Conservation (phyloP, 1,284 basidiomycete genomes). For the Polyporus tsugae region DNA sequence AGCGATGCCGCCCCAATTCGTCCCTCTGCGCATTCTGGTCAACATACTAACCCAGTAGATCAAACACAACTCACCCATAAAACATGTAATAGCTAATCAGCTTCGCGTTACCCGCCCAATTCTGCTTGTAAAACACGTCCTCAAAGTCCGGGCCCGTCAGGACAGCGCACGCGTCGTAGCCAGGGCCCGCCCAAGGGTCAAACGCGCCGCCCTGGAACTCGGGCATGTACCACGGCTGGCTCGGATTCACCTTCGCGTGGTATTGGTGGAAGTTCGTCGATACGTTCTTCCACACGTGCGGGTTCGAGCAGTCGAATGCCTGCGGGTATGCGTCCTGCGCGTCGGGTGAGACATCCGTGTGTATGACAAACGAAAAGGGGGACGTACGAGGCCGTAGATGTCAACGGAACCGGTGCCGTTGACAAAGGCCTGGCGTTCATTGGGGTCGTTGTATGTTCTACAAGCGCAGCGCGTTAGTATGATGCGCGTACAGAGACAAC, state of each 20-base stretch:
- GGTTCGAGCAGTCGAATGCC: slow-evolving; percentile 77
- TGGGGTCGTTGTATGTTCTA: slow-evolving; percentile 74
- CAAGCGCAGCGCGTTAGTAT: neutral
- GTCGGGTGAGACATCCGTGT: too few relatives aligned
- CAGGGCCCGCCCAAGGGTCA: slow-evolving; percentile 79
- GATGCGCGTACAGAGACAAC: neutral
- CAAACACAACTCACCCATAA: slow-evolving; percentile 58
- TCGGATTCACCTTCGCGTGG: slow-evolving; percentile 64
- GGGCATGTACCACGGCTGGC: slow-evolving; percentile 71
- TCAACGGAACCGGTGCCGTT: slow-evolving; percentile 70
- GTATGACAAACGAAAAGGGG: too few relatives aligned
- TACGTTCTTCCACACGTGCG: slow-evolving; percentile 65
- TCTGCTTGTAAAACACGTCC: slow-evolving; percentile 76
- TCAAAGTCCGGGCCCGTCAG: slow-evolving; percentile 77
- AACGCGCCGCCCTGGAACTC: slow-evolving; percentile 66
- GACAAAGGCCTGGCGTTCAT: slow-evolving; percentile 66
- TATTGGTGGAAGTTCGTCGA: slow-evolving; percentile 65
- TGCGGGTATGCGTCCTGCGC: slow-evolving; percentile 72
- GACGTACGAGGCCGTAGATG: slow-evolving; percentile 55
- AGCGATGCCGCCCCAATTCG: slow-evolving; percentile 80
- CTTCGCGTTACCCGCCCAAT: slow-evolving; percentile 83
- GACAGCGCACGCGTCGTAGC: slow-evolving; percentile 58
- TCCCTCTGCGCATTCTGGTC: slow-evolving; percentile 58
- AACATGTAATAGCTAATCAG: slow-evolving; percentile 84
- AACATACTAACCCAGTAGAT: too few relatives aligned